phyloP scores from a whole-genome alignment of 352 stramenopile species.

The Halophytophthora polymorphica region DNA sequence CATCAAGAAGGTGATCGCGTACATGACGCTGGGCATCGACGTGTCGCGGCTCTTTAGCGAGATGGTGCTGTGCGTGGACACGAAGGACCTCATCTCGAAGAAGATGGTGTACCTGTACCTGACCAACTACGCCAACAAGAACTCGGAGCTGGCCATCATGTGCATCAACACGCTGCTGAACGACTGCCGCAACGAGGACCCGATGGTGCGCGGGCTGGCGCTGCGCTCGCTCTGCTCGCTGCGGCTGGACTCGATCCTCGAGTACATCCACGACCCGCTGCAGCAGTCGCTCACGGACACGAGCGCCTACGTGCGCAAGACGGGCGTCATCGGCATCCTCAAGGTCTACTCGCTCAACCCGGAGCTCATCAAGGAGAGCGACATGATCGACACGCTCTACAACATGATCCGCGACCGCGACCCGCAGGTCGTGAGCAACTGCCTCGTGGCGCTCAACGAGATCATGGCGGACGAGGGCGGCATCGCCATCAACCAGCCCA shows the following conservation, averaged over 20 bases:
- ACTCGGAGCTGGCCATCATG: slow-evolving; percentile 99
- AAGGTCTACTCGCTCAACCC: slow-evolving; percentile 95
- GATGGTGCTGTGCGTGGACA: slow-evolving; percentile 98
- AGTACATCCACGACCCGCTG: slow-evolving; percentile 96
- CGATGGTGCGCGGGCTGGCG: slow-evolving; percentile 97
- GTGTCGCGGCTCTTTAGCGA: slow-evolving; percentile 98
- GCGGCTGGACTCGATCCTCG: slow-evolving; percentile 95
- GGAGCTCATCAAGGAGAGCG: slow-evolving; percentile 90
- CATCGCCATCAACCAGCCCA: slow-evolving; percentile 96
- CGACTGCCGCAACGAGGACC: slow-evolving; percentile 98
- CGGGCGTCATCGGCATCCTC: slow-evolving; percentile 98
- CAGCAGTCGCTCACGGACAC: slow-evolving; percentile 92
- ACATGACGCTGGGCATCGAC: slow-evolving; percentile 99
- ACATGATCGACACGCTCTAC: slow-evolving; percentile 98
- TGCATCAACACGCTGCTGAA: slow-evolving; percentile 99
- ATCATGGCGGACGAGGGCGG: slow-evolving; percentile 96
- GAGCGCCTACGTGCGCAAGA: slow-evolving; percentile 98
- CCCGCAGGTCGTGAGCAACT: slow-evolving; percentile 96
- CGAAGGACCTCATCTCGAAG: slow-evolving; percentile 98
- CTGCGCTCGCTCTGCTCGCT: slow-evolving; percentile 96
- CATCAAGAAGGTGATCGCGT: slow-evolving; percentile 99
- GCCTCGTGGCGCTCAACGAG: slow-evolving; percentile 97
- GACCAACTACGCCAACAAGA: slow-evolving; percentile 97
- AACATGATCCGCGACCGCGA: slow-evolving; percentile 99
- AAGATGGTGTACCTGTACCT: slow-evolving; percentile 99